Conservation (phyloP, 202 grass and related monocot species). For the Digitaria exilis region DNA sequence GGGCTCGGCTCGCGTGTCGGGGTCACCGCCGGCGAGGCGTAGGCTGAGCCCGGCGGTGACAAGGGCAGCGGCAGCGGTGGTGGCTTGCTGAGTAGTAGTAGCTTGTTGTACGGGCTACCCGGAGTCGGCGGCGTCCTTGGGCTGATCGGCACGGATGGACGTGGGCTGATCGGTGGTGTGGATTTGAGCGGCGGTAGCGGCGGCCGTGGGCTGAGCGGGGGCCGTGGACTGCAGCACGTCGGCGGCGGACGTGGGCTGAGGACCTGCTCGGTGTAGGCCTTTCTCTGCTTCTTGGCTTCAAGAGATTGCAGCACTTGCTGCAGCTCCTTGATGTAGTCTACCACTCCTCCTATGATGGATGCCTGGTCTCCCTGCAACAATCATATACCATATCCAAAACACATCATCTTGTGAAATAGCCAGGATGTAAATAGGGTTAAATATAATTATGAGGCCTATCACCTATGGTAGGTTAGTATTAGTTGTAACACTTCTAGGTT, state of each 20-base stretch:
- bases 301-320: constrained; percentile 86
- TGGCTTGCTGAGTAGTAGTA: constrained; percentile 5
- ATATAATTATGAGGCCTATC: not conserved
- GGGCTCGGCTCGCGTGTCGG: constrained; percentile 22
- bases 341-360: constrained; percentile 96
- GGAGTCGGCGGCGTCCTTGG: constrained; percentile 67
- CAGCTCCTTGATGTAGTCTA: constrained; percentile 98
- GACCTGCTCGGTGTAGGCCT: constrained; percentile 70
- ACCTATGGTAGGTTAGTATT: not conserved
- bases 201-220: constrained; percentile 59
- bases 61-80: not conserved
- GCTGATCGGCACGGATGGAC: constrained; percentile 58
- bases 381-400: not conserved
- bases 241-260: constrained; percentile 59
- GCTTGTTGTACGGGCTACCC: constrained; percentile 66
- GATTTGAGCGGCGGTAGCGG: constrained; percentile 35
- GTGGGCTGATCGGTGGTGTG: constrained; percentile 63
- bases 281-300: constrained; percentile 92
- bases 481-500: not conserved
- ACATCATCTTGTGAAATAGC: not conserved
- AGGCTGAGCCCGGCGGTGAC: constrained; percentile 6
- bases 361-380: constrained; percentile 81
- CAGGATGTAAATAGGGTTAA: not conserved
- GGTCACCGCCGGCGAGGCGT: constrained; percentile 49
- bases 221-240: constrained; percentile 55